Percentiles rank a stretch among this genome's conserved stretches.
Conservation (phyloP, 345 rosid genomes). For the Cardamine occulta region DNA sequence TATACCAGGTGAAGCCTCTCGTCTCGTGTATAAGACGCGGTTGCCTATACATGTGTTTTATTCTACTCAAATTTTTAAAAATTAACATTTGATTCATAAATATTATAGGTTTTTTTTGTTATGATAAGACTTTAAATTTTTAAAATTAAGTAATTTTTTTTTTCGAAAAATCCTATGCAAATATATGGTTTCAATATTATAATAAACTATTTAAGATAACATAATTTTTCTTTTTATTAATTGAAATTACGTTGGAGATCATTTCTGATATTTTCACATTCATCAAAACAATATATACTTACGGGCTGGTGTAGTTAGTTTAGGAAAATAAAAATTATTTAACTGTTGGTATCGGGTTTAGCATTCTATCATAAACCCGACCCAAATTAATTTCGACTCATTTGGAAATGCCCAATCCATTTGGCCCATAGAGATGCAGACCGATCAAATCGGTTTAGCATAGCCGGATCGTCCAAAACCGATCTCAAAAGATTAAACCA, state of each 20-base stretch:
- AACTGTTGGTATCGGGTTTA: too few species aligned
- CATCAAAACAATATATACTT: neutral
- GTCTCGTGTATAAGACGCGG: neutral
- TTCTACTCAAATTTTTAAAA: neutral
- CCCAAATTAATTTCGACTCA: too few species aligned
- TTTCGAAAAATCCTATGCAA: neutral
- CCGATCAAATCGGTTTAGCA: too few species aligned
- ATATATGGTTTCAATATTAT: neutral
- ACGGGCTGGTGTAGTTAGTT: conserved; percentile 10
- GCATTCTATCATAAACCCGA: too few species aligned
- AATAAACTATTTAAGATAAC: neutral
- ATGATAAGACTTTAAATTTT: neutral
- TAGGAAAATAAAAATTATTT: neutral
- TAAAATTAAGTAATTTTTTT: neutral
- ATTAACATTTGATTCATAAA: neutral
- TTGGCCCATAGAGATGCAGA: too few species aligned
- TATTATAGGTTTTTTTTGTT: neutral
- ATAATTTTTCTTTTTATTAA: too few species aligned
- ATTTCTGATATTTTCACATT: neutral
- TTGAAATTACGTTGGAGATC: neutral
- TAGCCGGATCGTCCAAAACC: too few species aligned
- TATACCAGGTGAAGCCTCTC: neutral
- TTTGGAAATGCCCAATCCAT: too few species aligned
- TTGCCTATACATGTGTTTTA: conserved; percentile 4
- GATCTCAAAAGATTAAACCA: too few species aligned